phyloP scores from a whole-genome alignment of 768 basidiomycete genomes.

The Boletellus ananas region DNA sequence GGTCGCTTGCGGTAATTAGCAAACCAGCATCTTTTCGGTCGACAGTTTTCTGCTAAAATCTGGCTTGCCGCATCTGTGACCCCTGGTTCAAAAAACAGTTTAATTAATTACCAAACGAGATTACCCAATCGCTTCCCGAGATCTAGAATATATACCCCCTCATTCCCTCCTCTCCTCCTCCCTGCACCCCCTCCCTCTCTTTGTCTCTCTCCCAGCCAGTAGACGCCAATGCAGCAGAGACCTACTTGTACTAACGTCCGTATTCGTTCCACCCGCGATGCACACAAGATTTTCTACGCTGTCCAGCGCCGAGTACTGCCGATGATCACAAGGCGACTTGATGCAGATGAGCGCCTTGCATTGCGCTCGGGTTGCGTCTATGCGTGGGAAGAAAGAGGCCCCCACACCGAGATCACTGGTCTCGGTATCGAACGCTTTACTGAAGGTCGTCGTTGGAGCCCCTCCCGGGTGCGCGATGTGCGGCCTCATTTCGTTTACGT shows the following conservation, averaged over 20 bases:
- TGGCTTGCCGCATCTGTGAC: slow-evolving; percentile 10
- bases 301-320: slow-evolving; percentile 58
- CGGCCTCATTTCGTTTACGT: slow-evolving; percentile 23
- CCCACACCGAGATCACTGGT: slow-evolving; percentile 70
- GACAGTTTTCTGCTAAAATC: slow-evolving; percentile 29
- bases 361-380: slow-evolving; percentile 45
- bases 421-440: slow-evolving; percentile 84
- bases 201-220: slow-evolving; percentile 7
- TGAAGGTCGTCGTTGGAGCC: slow-evolving; percentile 79
- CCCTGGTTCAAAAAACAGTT: slow-evolving; percentile 29
- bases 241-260: slow-evolving; percentile 71
- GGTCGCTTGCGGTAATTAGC: slow-evolving; percentile 27
- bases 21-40: slow-evolving; percentile 16
- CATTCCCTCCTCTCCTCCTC: slow-evolving; percentile 15
- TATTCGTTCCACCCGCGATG: slow-evolving; percentile 73
- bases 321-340: slow-evolving; percentile 74
- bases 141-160: slow-evolving; percentile 34
- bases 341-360: slow-evolving; percentile 68
- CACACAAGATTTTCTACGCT: slow-evolving; percentile 77
- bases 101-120: slow-evolving; percentile 37
- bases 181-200: not conserved
- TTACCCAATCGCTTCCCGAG: slow-evolving; percentile 30
- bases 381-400: slow-evolving; percentile 72
- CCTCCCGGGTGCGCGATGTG: slow-evolving; percentile 80
- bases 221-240: slow-evolving; percentile 50